Conservation (phyloP, 1,284 basidiomycete genomes). For the Erythrobasidium hasegawianum region DNA sequence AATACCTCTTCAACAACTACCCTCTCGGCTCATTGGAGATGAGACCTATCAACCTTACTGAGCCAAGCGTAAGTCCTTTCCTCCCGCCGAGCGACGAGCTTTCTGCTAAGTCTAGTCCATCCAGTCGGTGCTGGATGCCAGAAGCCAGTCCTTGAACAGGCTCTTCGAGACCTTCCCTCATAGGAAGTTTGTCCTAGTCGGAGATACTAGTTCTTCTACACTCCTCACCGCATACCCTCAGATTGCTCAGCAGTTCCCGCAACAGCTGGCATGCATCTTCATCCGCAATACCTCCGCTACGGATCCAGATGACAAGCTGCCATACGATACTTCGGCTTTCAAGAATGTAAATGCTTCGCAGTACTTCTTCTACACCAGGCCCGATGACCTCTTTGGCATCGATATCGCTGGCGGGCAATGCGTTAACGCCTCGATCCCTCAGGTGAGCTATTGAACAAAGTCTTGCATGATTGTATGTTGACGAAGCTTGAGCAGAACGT, state of each 20-base stretch:
- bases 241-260: slow-evolving; percentile 27
- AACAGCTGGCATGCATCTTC: slow-evolving; percentile 33
- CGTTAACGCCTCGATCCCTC: slow-evolving; percentile 27
- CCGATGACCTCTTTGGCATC: slow-evolving; percentile 23
- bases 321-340: slow-evolving; percentile 32
- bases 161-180: slow-evolving; percentile 17
- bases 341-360: slow-evolving; percentile 27
- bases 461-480: background rate
- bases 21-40: slow-evolving; percentile 28
- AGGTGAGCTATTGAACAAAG: background rate
- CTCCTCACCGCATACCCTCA: slow-evolving; percentile 27
- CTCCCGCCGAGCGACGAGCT: no score
- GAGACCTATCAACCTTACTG: slow-evolving; percentile 31
- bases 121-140: slow-evolving; percentile 21
- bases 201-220: slow-evolving; percentile 32
- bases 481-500: slow-evolving; percentile 7
- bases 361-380: slow-evolving; percentile 31
- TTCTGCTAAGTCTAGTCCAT: background rate
- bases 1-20: slow-evolving; percentile 35
- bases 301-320: slow-evolving; percentile 29
- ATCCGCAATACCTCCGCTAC: slow-evolving; percentile 34
- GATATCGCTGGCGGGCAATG: slow-evolving; percentile 33
- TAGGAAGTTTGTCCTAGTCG: slow-evolving; percentile 27
- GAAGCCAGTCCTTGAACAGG: slow-evolving; percentile 21
- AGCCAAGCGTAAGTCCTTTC: slow-evolving; percentile 4